phyloP scores from a whole-genome alignment of 495 filamentous ascomycete species.

The Podospora didyma region DNA sequence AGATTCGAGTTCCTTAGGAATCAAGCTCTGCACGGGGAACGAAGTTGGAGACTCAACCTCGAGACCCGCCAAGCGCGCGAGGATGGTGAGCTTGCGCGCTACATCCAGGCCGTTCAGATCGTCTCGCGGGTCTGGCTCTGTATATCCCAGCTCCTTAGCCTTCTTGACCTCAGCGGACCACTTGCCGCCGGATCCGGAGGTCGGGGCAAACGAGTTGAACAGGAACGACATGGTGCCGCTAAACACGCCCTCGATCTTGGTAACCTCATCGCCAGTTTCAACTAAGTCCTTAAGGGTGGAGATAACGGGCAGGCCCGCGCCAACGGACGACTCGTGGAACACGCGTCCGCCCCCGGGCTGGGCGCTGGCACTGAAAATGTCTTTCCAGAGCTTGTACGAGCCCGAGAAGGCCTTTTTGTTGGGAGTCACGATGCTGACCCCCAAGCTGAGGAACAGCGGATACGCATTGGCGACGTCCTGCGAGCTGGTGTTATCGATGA shows the following conservation, averaged over 20 bases:
- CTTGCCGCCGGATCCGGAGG: constrained; percentile 60
- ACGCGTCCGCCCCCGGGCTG: constrained; percentile 61
- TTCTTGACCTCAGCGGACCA: constrained; percentile 87
- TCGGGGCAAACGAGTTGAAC: constrained; percentile 89
- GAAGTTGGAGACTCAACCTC: constrained; percentile 69
- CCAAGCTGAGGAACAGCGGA: constrained; percentile 68
- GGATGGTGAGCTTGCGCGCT: constrained; percentile 91
- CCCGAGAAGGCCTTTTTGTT: constrained; percentile 97
- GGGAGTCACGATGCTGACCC: constrained; percentile 87
- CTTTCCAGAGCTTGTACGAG: constrained; percentile 69
- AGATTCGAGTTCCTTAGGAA: constrained; percentile 77
- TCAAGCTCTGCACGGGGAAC: constrained; percentile 89
- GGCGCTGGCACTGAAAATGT: constrained; percentile 66
- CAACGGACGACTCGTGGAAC: constrained; percentile 91
- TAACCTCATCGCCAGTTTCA: constrained; percentile 82
- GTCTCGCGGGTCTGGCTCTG: constrained; percentile 93
- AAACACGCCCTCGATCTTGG: constrained; percentile 91
- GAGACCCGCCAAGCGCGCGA: constrained; percentile 78
- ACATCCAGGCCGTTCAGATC: constrained; percentile 96
- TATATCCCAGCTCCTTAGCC: constrained; percentile 93
- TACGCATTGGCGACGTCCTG: constrained; percentile 74
- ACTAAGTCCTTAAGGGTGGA: constrained; percentile 87
- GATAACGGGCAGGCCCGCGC: constrained; percentile 86
- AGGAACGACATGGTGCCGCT: constrained; percentile 94
- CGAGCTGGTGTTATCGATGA: constrained; percentile 93